Evolutionary conservation across 352 stramenopile genomes (phyloP), one percentile per base, ranked within the genome.

Genomic region (Phytopythium ostracodes): DNA sequence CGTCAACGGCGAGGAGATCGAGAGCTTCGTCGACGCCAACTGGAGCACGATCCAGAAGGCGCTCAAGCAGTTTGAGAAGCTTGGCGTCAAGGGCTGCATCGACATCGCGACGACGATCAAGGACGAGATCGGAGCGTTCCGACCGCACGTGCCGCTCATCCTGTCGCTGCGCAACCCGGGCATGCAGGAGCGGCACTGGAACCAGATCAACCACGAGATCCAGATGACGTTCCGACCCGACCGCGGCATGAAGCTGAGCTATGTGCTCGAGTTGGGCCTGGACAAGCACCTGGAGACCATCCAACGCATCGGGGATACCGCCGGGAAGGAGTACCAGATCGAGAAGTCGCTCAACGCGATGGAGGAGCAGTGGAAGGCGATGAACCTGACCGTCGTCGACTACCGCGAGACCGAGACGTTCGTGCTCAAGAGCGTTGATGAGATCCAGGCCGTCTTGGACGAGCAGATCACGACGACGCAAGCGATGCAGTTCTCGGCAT

Each of bases 381-480:
- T 98, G 43, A 78, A 96, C 33, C 64, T 98, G 12, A 77, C 96
- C 49, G 92, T 98, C 57, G 71, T 96, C 17, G 63, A 81, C 17
- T 98, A 98, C 57, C 73, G 89, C 14, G 93, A 98, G 54, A 98
- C 95, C 12, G 91, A 94, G 33, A 98, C 95, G 52, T 98, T 78
- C 43, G 95, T 98, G 12, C 62, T 98, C 20, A 97, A 96, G 51
- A 90, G 89, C 18, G 88, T 97, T 4, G 95, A 98, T 63, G 94
- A 98, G 61, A 91, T 98, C 46, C 94, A 98, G 74, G 78, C 80
- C 1, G 73, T 98, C 6, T 72, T 98, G 1, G 95, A 98, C 44
- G 95, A 98, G 64, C 95, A 98, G 63, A 97, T 98, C 67, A 98
- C 93, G 1, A 98, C 91, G 42, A 98, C 92, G 0, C 92, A 98